Evolutionary conservation across 176 grass and related monocot species (phyloP), one percentile per base, ranked within the genome.

Genomic region (Phoenix roebelenii): DNA sequence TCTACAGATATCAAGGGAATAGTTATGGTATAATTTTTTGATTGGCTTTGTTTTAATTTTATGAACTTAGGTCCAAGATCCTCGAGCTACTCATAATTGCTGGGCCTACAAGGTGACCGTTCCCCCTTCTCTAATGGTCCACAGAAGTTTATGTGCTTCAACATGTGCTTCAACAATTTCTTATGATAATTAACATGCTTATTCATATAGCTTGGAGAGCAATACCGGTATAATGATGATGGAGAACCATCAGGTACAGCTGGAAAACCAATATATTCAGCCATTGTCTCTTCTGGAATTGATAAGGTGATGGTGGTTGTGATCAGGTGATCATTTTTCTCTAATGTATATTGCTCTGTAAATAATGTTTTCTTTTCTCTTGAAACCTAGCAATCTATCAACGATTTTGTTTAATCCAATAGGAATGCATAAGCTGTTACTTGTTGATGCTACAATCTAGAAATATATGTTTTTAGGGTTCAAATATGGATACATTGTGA

Each of bases 241-340:
- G 84, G 93, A 3, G 93, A 98, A 50, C 93, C 87, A 54, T 98
- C 93, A 17, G 89, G 87, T 70, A 98, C 81, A 18, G 81, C 87
- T 64, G 87, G 93, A 60, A 98, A 92, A 52, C 93, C 93, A 52
- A 98, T 98, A 75, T 97, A 92, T 72, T 97, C 93, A 53, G 77
- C 93, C 44, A 97, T 97, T 64, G 32, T 83, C 80, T 97, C 93
- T 1, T 97, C 87, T 16, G 81, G 84, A 58, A 49, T 97, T 71
- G 87, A 97, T 81, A 92, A 78, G 93, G 79, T 92, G 65, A 79
- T 92, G 69, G 84, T 98, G 23, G 93, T 98, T 55, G 84, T 98
- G 49, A 98, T 81, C 58, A 98, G 93, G 79, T 82, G 73, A 24
- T 50, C 5, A 51, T 50, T 64, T 54, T 9, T 55, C 15, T 17